These are phyloP conservation scores for Alternaria dauci DNA, from an alignment of 2,329 filamentous ascomycete genomes.

Conservation along the genomic window DNA sequence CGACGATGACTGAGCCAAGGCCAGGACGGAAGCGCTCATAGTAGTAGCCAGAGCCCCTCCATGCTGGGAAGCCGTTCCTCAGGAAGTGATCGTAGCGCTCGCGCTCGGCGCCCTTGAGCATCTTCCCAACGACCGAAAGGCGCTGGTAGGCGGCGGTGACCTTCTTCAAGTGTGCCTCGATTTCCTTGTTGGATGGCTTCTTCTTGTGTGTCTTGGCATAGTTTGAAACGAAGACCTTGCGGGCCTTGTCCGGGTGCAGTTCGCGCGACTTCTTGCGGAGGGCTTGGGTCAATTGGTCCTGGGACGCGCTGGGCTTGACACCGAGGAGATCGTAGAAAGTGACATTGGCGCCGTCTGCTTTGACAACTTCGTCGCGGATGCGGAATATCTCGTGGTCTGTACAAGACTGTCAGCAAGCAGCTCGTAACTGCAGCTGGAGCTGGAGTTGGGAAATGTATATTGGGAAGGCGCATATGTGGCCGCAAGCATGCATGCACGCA, in stretches of 20 bases:
- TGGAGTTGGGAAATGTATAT: conserved; percentile 13
- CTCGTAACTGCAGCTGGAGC: conserved; percentile 20
- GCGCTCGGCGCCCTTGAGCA: conserved; percentile 80
- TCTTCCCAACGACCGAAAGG: conserved; percentile 82
- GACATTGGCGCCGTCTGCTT: conserved; percentile 76
- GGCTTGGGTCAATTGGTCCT: conserved; percentile 91
- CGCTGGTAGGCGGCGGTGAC: conserved; percentile 85
- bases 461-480: conserved; percentile 18
- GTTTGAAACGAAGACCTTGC: conserved; percentile 79
- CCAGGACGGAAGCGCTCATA: conserved; percentile 94
- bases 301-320: conserved; percentile 73
- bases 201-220: conserved; percentile 62
- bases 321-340: conserved; percentile 96
- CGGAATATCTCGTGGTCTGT: conserved; percentile 98
- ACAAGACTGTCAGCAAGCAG: conserved; percentile 29
- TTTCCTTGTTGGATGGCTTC: conserved; percentile 74
- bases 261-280: conserved; percentile 86
- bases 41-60: conserved; percentile 99
- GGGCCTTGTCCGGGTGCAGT: conserved; percentile 95
- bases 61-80: conserved; percentile 88
- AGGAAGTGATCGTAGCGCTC: conserved; percentile 96
- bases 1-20: conserved; percentile 81
- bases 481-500: conserved; percentile 7
- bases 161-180: conserved; percentile 79
- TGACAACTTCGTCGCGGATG: conserved; percentile 83